Percentiles rank a stretch among this genome's conserved stretches.
phyloP scores from a whole-genome alignment of 1,139 yeast genomes.

The Scheffersomyces quercinus region DNA sequence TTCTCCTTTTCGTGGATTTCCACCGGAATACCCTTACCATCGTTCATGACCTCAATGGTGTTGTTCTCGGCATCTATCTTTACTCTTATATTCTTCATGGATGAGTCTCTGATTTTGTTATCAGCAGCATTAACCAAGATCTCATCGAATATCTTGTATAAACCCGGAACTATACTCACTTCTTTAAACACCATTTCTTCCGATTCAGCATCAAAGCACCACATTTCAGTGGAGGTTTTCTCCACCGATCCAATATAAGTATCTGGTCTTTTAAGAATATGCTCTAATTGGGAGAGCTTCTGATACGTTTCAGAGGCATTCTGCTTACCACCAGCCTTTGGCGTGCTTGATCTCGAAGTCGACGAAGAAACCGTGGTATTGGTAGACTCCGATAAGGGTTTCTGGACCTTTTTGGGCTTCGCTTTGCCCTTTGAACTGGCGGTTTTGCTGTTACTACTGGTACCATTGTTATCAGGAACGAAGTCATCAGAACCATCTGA shows the following conservation, averaged over 20 bases:
- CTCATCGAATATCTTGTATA: slow-evolving; percentile 96
- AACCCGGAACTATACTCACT: slow-evolving; percentile 89
- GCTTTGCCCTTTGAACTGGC: slow-evolving; percentile 6
- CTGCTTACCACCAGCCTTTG: slow-evolving; percentile 3
- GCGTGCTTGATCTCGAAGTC: slow-evolving; percentile 4
- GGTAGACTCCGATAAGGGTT: slow-evolving; percentile 27
- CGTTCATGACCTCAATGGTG: slow-evolving; percentile 79
- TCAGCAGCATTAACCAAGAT: slow-evolving; percentile 98
- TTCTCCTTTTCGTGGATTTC: slow-evolving; percentile 91
- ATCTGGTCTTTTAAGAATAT: slow-evolving; percentile 95
- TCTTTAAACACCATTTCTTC: slow-evolving; percentile 71
- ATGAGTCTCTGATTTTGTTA: slow-evolving; percentile 91
- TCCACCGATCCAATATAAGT: slow-evolving; percentile 97
- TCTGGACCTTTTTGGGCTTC: slow-evolving; percentile 11
- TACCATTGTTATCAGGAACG: slow-evolving; percentile 5
- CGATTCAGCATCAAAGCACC: slow-evolving; percentile 75
- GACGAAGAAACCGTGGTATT: slow-evolving; percentile 10
- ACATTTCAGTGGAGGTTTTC: slow-evolving; percentile 73
- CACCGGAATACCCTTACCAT: slow-evolving; percentile 94
- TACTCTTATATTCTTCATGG: slow-evolving; percentile 84
- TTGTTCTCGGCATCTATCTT: slow-evolving; percentile 75
- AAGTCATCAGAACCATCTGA: slow-evolving; percentile 16
- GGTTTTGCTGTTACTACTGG: neutral
- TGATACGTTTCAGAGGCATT: slow-evolving; percentile 81
- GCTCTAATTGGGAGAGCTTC: slow-evolving; percentile 91